Conservation (phyloP, 306 rosid species). For the Prunus dulcis region DNA sequence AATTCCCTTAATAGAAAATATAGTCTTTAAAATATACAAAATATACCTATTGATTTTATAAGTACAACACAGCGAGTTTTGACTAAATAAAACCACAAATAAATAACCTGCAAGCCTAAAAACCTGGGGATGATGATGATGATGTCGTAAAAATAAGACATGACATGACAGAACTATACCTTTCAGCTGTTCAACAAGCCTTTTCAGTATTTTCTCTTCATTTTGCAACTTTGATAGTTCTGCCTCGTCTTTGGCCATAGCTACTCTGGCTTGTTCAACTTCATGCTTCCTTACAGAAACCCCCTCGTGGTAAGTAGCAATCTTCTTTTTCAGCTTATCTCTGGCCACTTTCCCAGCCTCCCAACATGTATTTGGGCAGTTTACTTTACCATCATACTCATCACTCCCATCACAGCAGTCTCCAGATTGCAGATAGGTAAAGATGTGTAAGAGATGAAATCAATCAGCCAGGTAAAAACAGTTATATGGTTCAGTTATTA, state of each 20-base stretch:
- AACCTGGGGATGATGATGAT: not conserved
- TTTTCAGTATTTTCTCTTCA: slow-evolving; percentile 71
- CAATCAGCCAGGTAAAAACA: not conserved
- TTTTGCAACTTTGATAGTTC: slow-evolving; percentile 65
- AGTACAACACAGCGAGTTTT: not conserved
- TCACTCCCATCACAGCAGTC: slow-evolving; percentile 99
- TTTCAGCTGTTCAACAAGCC: slow-evolving; percentile 74
- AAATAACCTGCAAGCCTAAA: not conserved
- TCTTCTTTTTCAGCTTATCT: slow-evolving; percentile 67
- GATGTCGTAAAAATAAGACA: not conserved
- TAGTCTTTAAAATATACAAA: too few relatives aligned
- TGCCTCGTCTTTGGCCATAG: slow-evolving; percentile 60
- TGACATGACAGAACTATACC: slow-evolving; percentile 40
- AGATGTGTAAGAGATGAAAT: not conserved
- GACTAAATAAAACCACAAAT: not conserved
- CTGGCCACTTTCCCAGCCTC: slow-evolving; percentile 93
- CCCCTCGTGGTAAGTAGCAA: slow-evolving; percentile 76
- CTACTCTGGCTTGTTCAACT: slow-evolving; percentile 61
- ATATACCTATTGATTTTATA: not conserved
- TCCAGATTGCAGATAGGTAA: slow-evolving; percentile 31
- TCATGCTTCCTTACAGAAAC: slow-evolving; percentile 56
- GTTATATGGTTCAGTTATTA: not conserved
- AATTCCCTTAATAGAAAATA: slow-evolving; percentile 1
- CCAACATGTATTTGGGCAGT: slow-evolving; percentile 96
- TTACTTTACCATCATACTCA: slow-evolving; percentile 68